Base-by-base conservation (phyloP, 805 yeast species). In the Cyberlindnera saturnus region DNA sequence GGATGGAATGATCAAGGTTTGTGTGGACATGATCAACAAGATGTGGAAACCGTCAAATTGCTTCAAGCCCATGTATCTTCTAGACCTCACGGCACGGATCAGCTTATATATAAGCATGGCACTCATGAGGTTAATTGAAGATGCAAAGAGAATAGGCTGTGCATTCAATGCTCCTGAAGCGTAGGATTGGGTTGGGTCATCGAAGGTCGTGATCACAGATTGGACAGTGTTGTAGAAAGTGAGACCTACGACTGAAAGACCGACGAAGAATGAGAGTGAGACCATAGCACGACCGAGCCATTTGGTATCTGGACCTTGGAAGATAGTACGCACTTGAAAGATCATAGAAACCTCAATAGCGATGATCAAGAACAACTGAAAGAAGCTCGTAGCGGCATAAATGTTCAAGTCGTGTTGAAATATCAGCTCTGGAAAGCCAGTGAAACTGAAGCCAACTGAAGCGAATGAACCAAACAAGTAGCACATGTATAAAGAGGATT, bases 11-110 rank as follows among this genome's bases (percentile, higher is more conserved):
- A 89, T 61, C 73, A 90, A 75, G 0, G 96, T 81, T 62, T 93
- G 98, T 13, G 79, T 64, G 0, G 87, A 68, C 91, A 86, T 86
- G 42, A 90, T 82, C 45, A 87, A 64, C 36, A 93, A 64, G 31
- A 89, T 78, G 60, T 88, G 96, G 60, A 86, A 77, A 20, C 86
- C 79, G 48, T 83, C 90, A 56, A 90, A 87, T 59, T 87, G 96
- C 56, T 73, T 79, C 46, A 88, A 67, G 0, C 99, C 99, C 39
- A 90, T 61, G 48, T 67, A 75, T 42, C 88, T 71, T 61, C 99
- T 75, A 5, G 87, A 74, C 44, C 79, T 71, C 20, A 87, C 74
- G 0, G 96, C 96, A 37, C 75, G 42, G 20, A 71, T 59, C 40
- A 93, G 70, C 60, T 91, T 93, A n/a, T 66, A 53, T 6, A 80